Percentiles rank a stretch among this genome's conserved stretches.
Conservation (phyloP, 2,329 filamentous ascomycete genomes). For the Rosellinia necatrix region DNA sequence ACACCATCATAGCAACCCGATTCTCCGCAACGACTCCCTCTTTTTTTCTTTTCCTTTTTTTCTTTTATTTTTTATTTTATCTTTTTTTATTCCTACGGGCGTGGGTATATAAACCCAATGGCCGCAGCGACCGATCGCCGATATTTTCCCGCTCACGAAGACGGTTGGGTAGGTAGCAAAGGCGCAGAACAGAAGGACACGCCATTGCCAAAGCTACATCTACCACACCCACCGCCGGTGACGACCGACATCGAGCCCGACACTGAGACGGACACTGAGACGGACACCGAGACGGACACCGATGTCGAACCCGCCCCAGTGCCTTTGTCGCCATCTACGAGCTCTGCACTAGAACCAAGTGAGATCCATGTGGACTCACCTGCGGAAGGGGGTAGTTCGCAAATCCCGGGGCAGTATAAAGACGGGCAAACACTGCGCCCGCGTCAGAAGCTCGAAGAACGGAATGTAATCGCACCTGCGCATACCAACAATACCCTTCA, state of each 20-base stretch:
- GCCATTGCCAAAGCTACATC: conserved; percentile 30
- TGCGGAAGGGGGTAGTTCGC: neutral
- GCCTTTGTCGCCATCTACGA: conserved; percentile 3
- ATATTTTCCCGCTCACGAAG: neutral
- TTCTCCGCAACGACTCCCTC: too few relatives aligned
- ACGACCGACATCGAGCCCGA: conserved; percentile 39
- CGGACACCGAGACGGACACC: conserved; percentile 36
- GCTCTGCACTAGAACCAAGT: neutral
- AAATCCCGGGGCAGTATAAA: neutral
- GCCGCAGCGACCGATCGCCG: conserved; percentile 25
- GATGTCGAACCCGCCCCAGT: conserved; percentile 21
- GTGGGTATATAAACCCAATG: conserved; percentile 25
- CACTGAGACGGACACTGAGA: conserved; percentile 38
- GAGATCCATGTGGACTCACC: neutral
- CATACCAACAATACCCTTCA: neutral
- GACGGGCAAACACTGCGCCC: conserved; percentile 4
- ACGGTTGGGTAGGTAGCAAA: conserved; percentile 11
- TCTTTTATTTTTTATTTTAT: too few relatives aligned
- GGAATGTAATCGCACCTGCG: neutral
- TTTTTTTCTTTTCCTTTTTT: too few relatives aligned
- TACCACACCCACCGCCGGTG: conserved; percentile 38
- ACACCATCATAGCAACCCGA: too few relatives aligned
- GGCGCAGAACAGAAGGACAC: conserved; percentile 27
- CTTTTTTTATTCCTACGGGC: neutral
- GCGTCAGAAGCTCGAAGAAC: neutral